Base-by-base conservation (phyloP, 345 rosid genomes). In the Citrus unshiu region DNA sequence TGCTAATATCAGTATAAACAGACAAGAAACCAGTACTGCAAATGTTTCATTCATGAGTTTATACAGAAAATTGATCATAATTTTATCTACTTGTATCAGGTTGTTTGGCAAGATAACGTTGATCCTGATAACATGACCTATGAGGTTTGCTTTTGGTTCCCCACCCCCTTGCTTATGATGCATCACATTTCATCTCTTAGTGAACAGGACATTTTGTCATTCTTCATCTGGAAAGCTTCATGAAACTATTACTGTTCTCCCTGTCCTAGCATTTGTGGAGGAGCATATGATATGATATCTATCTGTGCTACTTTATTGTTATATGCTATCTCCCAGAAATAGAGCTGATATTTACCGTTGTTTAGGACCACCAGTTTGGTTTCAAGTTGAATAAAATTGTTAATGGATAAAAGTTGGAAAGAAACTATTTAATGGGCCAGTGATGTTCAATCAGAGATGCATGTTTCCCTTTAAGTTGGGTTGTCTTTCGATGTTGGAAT, bases 61-160 rank as follows among this genome's bases (percentile, higher is more conserved):
- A 67, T 66, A 37, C 72, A 56, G 22, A 18, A 60, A 61, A 22
- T 63, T 27, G 59, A 76, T 37, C 68, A 58, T 29, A 76, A 22
- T 40, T 30, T 66, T 1, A 40, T 40, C 57, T 6, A n/a, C 14
- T 64, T 86, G 75, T 68, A 77, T 77, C 90, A 92, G 93, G 90
- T 67, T 64, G 80, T 80, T 76, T 90, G 90, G 93, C 92, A 90
- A 83, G 95, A 87, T 70, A 83, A 82, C 43, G 37, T 92, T 14
- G 89, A 92, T 86, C 93, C 86, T 6, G 93, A 92, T 83, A 85
- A 76, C 87, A 92, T 90, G 95, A 89, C 92, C 67, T 90, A 90
- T 40, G 93, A 90, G 93, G 93, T 91, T 85, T 79, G 88, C 63
- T 75, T 72, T 59, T 37, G 61, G 75, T 67, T 72, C 75, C 68